These are phyloP conservation scores for Rosa chinensis DNA, from an alignment of 306 rosid species.

Conservation along the genomic window DNA sequence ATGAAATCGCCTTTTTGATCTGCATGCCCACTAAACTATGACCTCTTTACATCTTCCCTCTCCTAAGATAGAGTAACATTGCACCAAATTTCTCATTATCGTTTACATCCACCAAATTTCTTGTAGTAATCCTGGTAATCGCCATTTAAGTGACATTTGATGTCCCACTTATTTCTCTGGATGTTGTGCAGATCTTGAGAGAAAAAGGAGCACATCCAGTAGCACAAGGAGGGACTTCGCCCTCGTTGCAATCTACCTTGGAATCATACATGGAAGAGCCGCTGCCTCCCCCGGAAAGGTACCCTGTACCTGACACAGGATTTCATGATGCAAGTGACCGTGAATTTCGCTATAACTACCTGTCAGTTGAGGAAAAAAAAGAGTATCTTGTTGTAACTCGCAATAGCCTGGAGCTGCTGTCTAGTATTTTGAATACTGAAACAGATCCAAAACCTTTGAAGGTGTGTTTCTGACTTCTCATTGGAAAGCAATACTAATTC, in stretches of 20 bases:
- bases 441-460: slow-evolving; percentile 66
- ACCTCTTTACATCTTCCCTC: neutral
- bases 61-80: neutral
- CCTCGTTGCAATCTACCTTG: slow-evolving; percentile 37
- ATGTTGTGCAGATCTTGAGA: slow-evolving; percentile 61
- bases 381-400: slow-evolving; percentile 68
- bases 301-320: slow-evolving; percentile 54
- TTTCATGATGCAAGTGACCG: slow-evolving; percentile 30
- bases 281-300: slow-evolving; percentile 53
- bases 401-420: slow-evolving; percentile 71
- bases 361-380: slow-evolving; percentile 61
- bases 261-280: slow-evolving; percentile 47
- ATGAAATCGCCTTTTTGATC: neutral
- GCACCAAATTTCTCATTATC: neutral
- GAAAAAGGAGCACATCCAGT: slow-evolving; percentile 40
- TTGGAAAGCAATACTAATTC: neutral
- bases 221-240: slow-evolving; percentile 42
- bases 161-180: neutral
- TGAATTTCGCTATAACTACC: slow-evolving; percentile 35
- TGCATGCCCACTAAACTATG: neutral
- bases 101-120: too few relatives aligned
- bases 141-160: neutral
- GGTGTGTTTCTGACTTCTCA: slow-evolving; percentile 41
- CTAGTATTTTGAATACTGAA: slow-evolving; percentile 64
- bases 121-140: neutral